phyloP scores from a whole-genome alignment of 148 eudicot genomes.

The Limonium bicolor region DNA sequence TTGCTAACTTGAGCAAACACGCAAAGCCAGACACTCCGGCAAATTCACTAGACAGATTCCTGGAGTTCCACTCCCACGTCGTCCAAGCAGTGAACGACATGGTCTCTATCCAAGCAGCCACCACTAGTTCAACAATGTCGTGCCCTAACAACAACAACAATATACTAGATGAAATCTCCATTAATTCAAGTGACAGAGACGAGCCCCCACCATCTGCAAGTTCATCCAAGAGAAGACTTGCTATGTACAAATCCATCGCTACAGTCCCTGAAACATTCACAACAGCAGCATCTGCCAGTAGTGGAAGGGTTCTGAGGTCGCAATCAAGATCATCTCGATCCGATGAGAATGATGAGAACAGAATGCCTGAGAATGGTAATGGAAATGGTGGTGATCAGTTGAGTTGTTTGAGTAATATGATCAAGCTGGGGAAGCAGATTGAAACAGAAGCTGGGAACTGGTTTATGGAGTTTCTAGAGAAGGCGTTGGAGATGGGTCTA shows the following conservation, averaged over 20 bases:
- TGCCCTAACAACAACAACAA: constrained; percentile 1
- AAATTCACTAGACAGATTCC: constrained; percentile 56
- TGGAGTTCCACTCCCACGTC: constrained; percentile 69
- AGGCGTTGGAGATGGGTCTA: constrained; percentile 55
- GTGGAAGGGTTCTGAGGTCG: constrained; percentile 50
- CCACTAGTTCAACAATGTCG: constrained; percentile 16
- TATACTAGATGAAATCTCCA: constrained; percentile 33
- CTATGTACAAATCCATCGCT: constrained; percentile 56
- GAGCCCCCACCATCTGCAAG: constrained; percentile 22
- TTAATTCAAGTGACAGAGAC: constrained; percentile 34
- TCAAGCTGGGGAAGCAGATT: constrained; percentile 65
- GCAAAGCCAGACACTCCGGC: constrained; percentile 62
- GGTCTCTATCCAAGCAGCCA: constrained; percentile 72
- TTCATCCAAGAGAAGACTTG: constrained; percentile 43
- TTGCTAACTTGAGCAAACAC: constrained; percentile 56
- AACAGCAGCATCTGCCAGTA: constrained; percentile 29
- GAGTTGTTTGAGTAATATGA: constrained; percentile 34
- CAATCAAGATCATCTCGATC: constrained; percentile 10
- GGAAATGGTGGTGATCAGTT: constrained; percentile 8
- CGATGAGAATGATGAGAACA: constrained; percentile 35
- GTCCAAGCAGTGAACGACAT: constrained; percentile 57
- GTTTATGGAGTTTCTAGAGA: constrained; percentile 92
- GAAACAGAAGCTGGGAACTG: constrained; percentile 75
- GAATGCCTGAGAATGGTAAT: constrained; percentile 72
- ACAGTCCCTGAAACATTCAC: too few relatives aligned